These are phyloP conservation scores for Trichoderma aggressivum DNA, from an alignment of 2,329 filamentous ascomycete genomes.

Conservation along the genomic window DNA sequence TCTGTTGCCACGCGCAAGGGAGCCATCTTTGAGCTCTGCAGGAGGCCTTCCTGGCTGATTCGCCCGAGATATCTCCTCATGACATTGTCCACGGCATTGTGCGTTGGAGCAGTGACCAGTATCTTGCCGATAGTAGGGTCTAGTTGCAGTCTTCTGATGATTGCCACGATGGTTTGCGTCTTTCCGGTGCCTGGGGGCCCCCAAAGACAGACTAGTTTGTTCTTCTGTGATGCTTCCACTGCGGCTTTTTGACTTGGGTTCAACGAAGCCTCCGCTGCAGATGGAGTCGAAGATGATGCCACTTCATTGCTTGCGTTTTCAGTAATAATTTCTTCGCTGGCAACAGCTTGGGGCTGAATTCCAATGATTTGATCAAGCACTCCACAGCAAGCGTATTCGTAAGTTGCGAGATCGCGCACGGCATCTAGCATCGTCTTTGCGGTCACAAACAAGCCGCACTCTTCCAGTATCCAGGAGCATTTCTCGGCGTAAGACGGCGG, in stretches of 20 bases:
- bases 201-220: conserved; percentile 40
- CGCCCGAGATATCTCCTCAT: conserved; percentile 33
- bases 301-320: background rate
- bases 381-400: conserved; percentile 32
- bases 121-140: conserved; percentile 27
- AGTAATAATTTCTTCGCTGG: background rate
- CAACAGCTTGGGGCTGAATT: background rate
- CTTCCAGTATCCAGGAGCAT: conserved; percentile 36
- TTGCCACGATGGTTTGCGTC: conserved; percentile 40
- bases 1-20: conserved; percentile 22
- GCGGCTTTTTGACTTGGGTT: conserved; percentile 23
- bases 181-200: conserved; percentile 46
- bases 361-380: conserved; percentile 27
- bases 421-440: conserved; percentile 39
- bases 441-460: conserved; percentile 42
- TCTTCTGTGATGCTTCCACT: conserved; percentile 25
- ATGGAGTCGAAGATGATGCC: too few relatives aligned
- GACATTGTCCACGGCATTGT: conserved; percentile 45
- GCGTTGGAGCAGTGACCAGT: conserved; percentile 42
- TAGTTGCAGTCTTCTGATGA: conserved; percentile 34
- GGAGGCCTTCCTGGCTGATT: background rate
- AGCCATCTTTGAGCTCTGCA: background rate
- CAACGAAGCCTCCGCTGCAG: conserved; percentile 4
- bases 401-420: conserved; percentile 30
- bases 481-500: conserved; percentile 35